Conservation (phyloP, 257 asterid species). For the Ilex asprella region DNA sequence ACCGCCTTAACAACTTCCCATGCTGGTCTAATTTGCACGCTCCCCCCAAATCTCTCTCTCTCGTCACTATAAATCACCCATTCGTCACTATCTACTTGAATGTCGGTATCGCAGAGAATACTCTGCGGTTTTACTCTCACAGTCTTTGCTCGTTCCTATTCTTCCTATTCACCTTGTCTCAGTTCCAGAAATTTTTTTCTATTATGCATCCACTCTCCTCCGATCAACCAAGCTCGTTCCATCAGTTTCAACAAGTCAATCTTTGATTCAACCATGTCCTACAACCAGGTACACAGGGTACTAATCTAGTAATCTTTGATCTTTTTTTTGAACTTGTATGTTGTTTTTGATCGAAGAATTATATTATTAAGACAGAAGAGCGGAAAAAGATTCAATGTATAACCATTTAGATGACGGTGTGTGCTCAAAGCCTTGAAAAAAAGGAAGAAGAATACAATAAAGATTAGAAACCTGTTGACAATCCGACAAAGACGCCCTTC, state of each 20-base stretch:
- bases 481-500: no score
- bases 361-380: no score
- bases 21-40: no score
- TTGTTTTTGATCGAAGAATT: neutral
- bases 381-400: neutral
- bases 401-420: neutral
- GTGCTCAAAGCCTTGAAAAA: neutral
- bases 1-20: no score
- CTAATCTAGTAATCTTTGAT: neutral
- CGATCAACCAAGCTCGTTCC: conserved; percentile 13
- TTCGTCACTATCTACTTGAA: conserved; percentile 17
- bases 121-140: conserved; percentile 19
- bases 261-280: conserved; percentile 36
- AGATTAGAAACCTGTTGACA: no score
- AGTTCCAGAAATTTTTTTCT: conserved; percentile 18
- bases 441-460: no score
- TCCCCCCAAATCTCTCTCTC: no score
- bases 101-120: conserved; percentile 42
- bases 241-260: conserved; percentile 16
- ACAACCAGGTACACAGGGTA: conserved; percentile 38
- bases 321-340: neutral
- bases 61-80: no score
- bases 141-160: conserved; percentile 7
- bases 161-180: conserved; percentile 8
- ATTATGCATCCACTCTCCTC: conserved; percentile 12